A percentile compares a stretch with the other conserved stretches of the same genome.
These are phyloP conservation scores for Zea mays DNA, from an alignment of 176 grass and related monocot genomes.

Conservation along the genomic window DNA sequence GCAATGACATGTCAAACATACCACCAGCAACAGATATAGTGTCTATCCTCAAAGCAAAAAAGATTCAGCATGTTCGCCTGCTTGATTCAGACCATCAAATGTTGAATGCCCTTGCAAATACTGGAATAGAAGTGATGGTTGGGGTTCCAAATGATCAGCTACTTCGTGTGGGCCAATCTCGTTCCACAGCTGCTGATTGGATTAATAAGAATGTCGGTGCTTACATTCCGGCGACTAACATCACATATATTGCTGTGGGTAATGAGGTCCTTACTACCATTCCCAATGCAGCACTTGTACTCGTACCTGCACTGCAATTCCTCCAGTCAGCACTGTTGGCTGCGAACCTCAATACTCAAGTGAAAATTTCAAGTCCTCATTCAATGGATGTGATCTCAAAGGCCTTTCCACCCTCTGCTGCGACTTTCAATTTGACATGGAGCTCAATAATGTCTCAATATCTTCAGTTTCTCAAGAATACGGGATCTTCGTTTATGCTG, in stretches of 20 bases:
- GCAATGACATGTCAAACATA: slow-evolving; percentile 57
- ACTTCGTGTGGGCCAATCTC: slow-evolving; percentile 79
- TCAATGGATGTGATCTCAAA: slow-evolving; percentile 79
- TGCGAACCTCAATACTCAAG: slow-evolving; percentile 83
- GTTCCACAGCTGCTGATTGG: slow-evolving; percentile 80
- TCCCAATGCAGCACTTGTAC: slow-evolving; percentile 87
- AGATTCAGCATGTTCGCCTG: slow-evolving; percentile 78
- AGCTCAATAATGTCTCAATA: slow-evolving; percentile 72
- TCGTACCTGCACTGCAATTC: slow-evolving; percentile 84
- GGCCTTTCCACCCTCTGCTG: slow-evolving; percentile 85
- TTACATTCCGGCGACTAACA: slow-evolving; percentile 79
- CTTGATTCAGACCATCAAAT: slow-evolving; percentile 81
- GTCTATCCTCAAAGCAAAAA: slow-evolving; percentile 78
- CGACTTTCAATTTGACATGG: slow-evolving; percentile 92
- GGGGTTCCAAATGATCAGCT: slow-evolving; percentile 84
- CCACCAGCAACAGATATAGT: slow-evolving; percentile 71
- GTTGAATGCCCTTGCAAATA: slow-evolving; percentile 79
- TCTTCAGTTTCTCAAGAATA: slow-evolving; percentile 82
- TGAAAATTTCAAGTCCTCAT: slow-evolving; percentile 80
- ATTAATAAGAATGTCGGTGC: slow-evolving; percentile 86
- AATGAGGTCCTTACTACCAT: slow-evolving; percentile 72
- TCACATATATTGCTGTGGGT: slow-evolving; percentile 91
- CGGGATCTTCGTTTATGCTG: slow-evolving; percentile 84
- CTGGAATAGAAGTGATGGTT: slow-evolving; percentile 86
- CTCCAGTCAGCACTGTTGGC: slow-evolving; percentile 88